phyloP scores from a whole-genome alignment of 805 yeast genomes.

The Candida montana region DNA sequence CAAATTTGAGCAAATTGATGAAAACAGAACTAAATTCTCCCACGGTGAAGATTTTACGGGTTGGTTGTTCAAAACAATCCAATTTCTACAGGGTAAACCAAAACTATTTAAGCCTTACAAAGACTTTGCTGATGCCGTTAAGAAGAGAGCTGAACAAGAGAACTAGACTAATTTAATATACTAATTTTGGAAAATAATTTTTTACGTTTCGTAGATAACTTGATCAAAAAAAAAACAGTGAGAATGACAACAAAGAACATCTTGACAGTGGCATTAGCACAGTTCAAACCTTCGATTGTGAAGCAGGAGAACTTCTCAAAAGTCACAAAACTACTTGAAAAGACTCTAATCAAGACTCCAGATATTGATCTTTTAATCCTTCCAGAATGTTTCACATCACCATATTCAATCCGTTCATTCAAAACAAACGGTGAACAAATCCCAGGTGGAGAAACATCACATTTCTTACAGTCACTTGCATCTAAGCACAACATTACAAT shows the following conservation, averaged over 20 bases:
- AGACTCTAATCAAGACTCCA: conserved; percentile 52
- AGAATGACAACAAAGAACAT: background rate
- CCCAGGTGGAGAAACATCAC: conserved; percentile 64
- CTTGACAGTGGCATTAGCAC: conserved; percentile 75
- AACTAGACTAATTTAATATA: too few relatives aligned
- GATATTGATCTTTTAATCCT: conserved; percentile 73
- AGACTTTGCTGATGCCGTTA: conserved; percentile 2
- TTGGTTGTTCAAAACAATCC: background rate
- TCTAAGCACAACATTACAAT: conserved; percentile 53
- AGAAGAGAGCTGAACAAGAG: conserved; percentile 5
- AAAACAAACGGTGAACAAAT: conserved; percentile 78
- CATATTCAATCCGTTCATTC: conserved; percentile 83
- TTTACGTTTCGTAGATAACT: background rate
- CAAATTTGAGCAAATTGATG: conserved; percentile 5
- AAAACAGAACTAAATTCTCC: background rate
- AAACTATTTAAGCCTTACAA: background rate
- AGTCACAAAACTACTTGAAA: conserved; percentile 51
- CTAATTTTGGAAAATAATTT: background rate
- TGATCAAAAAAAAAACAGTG: too few relatives aligned
- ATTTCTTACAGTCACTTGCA: conserved; percentile 63
- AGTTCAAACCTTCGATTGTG: conserved; percentile 64
- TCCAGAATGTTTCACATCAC: conserved; percentile 95
- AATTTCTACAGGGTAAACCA: background rate
- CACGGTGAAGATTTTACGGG: conserved; percentile 7
- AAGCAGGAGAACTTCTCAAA: conserved; percentile 68